Percentiles rank a stretch among this genome's conserved stretches.
These are phyloP conservation scores for Saccharata proteae DNA, from an alignment of 2,329 filamentous ascomycete species.

Conservation along the genomic window DNA sequence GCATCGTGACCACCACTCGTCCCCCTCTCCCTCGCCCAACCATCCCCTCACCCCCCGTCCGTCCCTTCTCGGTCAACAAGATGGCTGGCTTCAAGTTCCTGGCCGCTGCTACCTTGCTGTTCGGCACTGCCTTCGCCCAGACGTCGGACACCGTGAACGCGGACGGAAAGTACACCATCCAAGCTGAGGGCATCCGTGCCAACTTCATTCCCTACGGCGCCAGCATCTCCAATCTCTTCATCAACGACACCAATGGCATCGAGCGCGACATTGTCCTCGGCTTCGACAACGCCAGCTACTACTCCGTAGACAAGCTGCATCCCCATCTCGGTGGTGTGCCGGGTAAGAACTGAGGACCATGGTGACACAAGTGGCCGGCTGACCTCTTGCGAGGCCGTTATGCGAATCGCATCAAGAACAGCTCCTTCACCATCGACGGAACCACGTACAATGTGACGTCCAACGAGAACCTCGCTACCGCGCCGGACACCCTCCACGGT, in stretches of 20 bases:
- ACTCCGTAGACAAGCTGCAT: conserved; percentile 51
- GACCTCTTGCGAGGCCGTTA: conserved; percentile 40
- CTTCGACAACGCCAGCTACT: conserved; percentile 65
- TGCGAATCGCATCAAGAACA: conserved; percentile 72
- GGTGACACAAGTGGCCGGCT: too few relatives aligned
- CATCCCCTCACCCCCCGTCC: too few relatives aligned
- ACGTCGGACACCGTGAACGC: too few relatives aligned
- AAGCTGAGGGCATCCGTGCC: conserved; percentile 52
- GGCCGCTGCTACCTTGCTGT: too few relatives aligned
- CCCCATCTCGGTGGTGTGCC: conserved; percentile 62
- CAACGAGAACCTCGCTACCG: conserved; percentile 43
- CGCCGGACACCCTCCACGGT: conserved; percentile 55
- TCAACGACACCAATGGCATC: conserved; percentile 56
- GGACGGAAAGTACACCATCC: conserved; percentile 57
- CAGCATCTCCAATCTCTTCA: conserved; percentile 57
- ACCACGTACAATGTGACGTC: conserved; percentile 44
- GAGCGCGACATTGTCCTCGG: conserved; percentile 60
- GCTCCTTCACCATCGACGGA: conserved; percentile 57
- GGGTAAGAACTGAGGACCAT: too few relatives aligned
- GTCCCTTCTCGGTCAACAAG: too few relatives aligned
- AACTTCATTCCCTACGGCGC: conserved; percentile 66
- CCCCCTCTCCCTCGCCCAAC: too few relatives aligned
- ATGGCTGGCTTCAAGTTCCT: too few relatives aligned
- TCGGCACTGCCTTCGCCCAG: too few relatives aligned
- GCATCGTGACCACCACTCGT: too few relatives aligned